These are phyloP conservation scores for Purpureocillium lavendulum DNA, from an alignment of 2,329 filamentous ascomycete species.

Conservation along the genomic window DNA sequence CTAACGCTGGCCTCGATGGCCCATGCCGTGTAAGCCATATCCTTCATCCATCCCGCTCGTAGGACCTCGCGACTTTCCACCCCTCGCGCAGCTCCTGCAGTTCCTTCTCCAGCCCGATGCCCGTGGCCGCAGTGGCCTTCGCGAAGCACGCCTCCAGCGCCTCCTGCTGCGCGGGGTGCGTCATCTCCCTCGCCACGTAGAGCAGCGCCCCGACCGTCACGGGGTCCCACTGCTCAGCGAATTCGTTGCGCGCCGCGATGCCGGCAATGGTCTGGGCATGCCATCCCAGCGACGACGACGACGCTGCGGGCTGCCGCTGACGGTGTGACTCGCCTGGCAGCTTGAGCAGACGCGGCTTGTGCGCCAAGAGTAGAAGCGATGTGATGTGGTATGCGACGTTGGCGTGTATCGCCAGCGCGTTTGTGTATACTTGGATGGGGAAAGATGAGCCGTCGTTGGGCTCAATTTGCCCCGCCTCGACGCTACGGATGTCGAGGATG, in stretches of 20 bases:
- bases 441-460: conserved; percentile 9
- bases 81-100: conserved; percentile 3
- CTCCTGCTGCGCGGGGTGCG: conserved; percentile 17
- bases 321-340: conserved; percentile 1
- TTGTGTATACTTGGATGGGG: conserved; percentile 12
- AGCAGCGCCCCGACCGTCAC: conserved; percentile 17
- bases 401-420: conserved; percentile 11
- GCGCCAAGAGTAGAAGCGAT: conserved; percentile 11
- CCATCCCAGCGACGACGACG: conserved; percentile 13
- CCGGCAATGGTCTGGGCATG: conserved; percentile 21
- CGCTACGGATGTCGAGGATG: conserved; percentile 10
- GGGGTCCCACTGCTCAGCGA: conserved; percentile 23
- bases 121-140: conserved; percentile 2
- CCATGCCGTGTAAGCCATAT: no score
- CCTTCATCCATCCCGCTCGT: neutral
- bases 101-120: conserved; percentile 10
- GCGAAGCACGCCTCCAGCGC: conserved; percentile 11
- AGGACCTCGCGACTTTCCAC: conserved; percentile 1
- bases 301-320: neutral
- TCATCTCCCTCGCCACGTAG: conserved; percentile 15
- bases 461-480: conserved; percentile 11
- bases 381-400: conserved; percentile 12
- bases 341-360: conserved; percentile 12
- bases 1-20: no score
- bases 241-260: conserved; percentile 17